phyloP scores from a whole-genome alignment of 306 rosid species.

The Cajanus cajan region DNA sequence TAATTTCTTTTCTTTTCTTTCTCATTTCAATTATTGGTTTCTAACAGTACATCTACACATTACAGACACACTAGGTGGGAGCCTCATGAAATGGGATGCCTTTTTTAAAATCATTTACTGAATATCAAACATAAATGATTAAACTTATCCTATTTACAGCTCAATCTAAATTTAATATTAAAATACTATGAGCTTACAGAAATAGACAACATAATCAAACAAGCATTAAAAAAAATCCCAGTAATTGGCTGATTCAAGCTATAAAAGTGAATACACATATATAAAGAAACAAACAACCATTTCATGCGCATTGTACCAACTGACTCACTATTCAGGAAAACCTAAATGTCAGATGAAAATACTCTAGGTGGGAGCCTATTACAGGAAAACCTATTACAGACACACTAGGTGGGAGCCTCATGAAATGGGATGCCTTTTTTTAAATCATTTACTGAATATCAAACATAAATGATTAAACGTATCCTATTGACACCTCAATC shows the following conservation, averaged over 20 bases:
- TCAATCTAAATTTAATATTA: neutral
- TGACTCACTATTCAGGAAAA: too few species aligned
- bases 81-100: neutral
- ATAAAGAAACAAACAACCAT: slow-evolving; percentile 20
- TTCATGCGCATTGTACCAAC: neutral
- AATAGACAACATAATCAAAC: neutral
- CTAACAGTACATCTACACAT: neutral
- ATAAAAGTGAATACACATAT: neutral
- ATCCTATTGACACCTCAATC: neutral
- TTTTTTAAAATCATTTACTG: neutral
- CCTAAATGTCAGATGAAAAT: too few species aligned
- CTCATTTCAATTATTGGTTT: too few species aligned
- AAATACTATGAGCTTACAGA: neutral
- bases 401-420: neutral
- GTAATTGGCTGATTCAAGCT: neutral
- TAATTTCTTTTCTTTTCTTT: too few species aligned
- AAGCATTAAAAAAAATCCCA: neutral
- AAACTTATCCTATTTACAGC: neutral
- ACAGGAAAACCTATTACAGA: too few species aligned
- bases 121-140: neutral
- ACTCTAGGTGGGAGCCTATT: too few species aligned
- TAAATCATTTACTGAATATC: neutral
- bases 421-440: neutral
- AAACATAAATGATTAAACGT: neutral
- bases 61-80: neutral